phyloP scores from a whole-genome alignment of 1,284 basidiomycete genomes.

The Xerocomus cyaneibrunnescens region DNA sequence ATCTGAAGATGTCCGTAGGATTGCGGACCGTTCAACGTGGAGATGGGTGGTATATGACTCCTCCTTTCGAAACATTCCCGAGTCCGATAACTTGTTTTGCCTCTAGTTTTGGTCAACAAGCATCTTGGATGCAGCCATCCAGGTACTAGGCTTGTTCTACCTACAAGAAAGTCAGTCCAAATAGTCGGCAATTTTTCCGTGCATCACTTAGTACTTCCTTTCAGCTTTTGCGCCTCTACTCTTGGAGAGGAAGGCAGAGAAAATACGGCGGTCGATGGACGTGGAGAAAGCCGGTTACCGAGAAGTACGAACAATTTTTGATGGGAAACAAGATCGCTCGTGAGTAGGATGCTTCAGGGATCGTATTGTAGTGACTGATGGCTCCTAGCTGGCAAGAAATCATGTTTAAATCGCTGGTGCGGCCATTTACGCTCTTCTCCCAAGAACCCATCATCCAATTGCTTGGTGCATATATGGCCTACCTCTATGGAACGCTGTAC shows the following conservation, averaged over 20 bases:
- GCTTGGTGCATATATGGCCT: constrained; percentile 49
- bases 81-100: neutral
- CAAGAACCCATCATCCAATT: constrained; percentile 50
- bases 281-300: constrained; percentile 41
- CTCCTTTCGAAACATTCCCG: neutral
- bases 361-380: neutral
- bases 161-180: constrained; percentile 58
- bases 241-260: constrained; percentile 56
- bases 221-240: constrained; percentile 63
- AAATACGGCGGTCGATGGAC: constrained; percentile 46
- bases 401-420: constrained; percentile 38
- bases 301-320: constrained; percentile 46
- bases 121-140: constrained; percentile 50
- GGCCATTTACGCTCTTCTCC: constrained; percentile 49
- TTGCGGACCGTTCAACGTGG: constrained; percentile 60
- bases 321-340: constrained; percentile 42
- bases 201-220: neutral
- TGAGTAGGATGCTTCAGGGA: constrained; percentile 27
- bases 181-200: neutral
- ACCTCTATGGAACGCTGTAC: constrained; percentile 55
- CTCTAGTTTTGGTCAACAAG: constrained; percentile 61
- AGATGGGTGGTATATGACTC: constrained; percentile 56
- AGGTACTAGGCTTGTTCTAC: constrained; percentile 54
- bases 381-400: constrained; percentile 39
- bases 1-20: constrained; percentile 37